Evolutionary conservation across 176 grass and related monocot species (phyloP), one percentile per base, ranked within the genome.

Genomic region (Triticum turgidum): DNA sequence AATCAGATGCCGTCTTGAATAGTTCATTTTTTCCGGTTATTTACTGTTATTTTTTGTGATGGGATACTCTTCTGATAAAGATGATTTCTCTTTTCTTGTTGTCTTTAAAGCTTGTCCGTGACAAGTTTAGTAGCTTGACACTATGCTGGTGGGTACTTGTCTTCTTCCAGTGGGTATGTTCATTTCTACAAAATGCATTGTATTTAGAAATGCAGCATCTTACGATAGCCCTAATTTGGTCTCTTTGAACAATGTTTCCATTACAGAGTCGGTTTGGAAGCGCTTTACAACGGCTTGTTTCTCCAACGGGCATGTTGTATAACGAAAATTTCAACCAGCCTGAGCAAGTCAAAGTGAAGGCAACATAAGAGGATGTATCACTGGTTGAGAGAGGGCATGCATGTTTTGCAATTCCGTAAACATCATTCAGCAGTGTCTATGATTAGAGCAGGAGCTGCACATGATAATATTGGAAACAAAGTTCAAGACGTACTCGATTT

Each of bases 161-260:
- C 51, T 94, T 92, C n/a, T 98, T 98, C 69, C 93, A 98, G 88
- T 98, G 94, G 97, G 97, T 98, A 98, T 77, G 69, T 0, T 35
- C 80, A 82, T 83, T 69, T 86, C 73, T 72, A 27, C 7, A 33
- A 33, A 30, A 51, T 54, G 24, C 18, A 3, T 49, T 25, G 47
- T 42, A 77, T 81, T 20, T 74, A 66, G 1, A 15, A 13, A 66
- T 62, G 1, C 9, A 59, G 1, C 49, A 29, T 64, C 52, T 59
- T 62, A 64, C 3, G 1, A 12, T 85, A 41, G 20, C 11, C 25
- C 67, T 81, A 87, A 87, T 86, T 47, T 11, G 17, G 65, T 56
- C 1, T 67, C 10, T 54, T 76, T 86, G 17, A 67, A 73, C 17
- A 80, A 81, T 70, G 11, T 68, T 4, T 3, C 20, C 56, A 66